A percentile compares a stretch with the other conserved stretches of the same genome.
Evolutionary conservation across 129 eudicot species (phyloP).

Genomic region (Dittrichia graveolens): DNA sequence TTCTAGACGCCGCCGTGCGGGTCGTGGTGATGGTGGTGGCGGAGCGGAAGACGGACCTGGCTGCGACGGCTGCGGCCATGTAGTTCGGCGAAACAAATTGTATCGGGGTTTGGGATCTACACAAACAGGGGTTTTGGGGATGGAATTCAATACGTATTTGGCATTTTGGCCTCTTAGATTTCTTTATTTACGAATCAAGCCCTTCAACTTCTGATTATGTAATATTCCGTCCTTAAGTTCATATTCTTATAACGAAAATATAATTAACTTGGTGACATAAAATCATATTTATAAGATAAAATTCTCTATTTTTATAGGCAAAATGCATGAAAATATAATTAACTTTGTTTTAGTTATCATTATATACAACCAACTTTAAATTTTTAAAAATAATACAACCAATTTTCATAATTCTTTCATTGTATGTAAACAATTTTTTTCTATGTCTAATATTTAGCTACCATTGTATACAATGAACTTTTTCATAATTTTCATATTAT

Average conservation of each 20-base stretch:
- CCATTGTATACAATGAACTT: no score
- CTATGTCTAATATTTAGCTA: no score
- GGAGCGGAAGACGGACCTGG: slow-evolving; percentile 66
- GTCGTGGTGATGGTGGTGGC: slow-evolving; percentile 45
- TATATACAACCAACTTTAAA: no score
- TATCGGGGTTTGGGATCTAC: slow-evolving; percentile 27
- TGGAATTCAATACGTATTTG: background rate
- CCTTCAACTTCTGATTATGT: background rate
- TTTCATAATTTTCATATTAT: no score
- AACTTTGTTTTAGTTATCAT: no score
- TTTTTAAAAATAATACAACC: no score
- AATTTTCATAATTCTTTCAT: no score
- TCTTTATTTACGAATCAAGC: background rate
- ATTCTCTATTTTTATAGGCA: no score
- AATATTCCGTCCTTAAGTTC: background rate
- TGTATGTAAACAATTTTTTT: no score
- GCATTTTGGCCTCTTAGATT: slow-evolving; percentile 11
- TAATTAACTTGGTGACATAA: no score
- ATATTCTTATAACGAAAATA: slow-evolving; percentile 33
- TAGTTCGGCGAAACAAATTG: slow-evolving; percentile 8
- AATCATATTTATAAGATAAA: no score
- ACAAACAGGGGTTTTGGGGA: slow-evolving; percentile 29
- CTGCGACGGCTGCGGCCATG: slow-evolving; percentile 63
- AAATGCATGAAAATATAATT: no score
- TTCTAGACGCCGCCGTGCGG: slow-evolving; percentile 47